A percentile compares a stretch with the other conserved stretches of the same genome.
Conservation (phyloP, 78 protist genomes). For the Anaeramoeba flamelloides region DNA sequence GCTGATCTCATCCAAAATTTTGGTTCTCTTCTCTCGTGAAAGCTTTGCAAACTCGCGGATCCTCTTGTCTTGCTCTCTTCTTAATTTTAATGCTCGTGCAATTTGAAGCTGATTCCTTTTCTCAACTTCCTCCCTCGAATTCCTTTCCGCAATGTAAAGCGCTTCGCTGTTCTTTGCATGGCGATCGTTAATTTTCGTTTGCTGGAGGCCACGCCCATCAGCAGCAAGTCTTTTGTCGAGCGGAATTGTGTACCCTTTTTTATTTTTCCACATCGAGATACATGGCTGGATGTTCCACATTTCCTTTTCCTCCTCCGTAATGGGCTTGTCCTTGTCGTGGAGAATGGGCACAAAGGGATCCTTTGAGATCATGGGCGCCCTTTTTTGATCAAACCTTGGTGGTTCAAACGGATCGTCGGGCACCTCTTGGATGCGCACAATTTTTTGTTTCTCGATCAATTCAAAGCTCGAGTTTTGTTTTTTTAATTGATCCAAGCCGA, state of each 20-base stretch:
- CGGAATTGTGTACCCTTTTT: slow-evolving; percentile 84
- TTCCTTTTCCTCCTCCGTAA: slow-evolving; percentile 44
- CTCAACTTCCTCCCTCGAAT: slow-evolving; percentile 58
- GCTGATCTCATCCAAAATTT: no score
- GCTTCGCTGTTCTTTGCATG: slow-evolving; percentile 80
- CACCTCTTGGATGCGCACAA: slow-evolving; percentile 57
- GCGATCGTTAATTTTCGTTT: slow-evolving; percentile 39
- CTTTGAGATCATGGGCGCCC: slow-evolving; percentile 35
- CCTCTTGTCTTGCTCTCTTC: slow-evolving; percentile 30
- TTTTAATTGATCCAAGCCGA: not conserved
- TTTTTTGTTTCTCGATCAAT: not conserved
- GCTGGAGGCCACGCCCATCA: slow-evolving; percentile 78
- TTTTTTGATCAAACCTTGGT: slow-evolving; percentile 55
- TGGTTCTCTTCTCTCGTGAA: slow-evolving; percentile 7
- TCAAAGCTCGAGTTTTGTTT: not conserved
- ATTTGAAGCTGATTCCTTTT: slow-evolving; percentile 32
- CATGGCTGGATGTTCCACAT: slow-evolving; percentile 91
- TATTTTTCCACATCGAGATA: slow-evolving; percentile 90
- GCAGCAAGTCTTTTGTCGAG: slow-evolving; percentile 87
- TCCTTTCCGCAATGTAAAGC: slow-evolving; percentile 66
- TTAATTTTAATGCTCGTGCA: slow-evolving; percentile 16
- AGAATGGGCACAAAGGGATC: slow-evolving; percentile 87
- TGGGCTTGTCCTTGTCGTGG: slow-evolving; percentile 80
- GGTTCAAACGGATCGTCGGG: slow-evolving; percentile 84
- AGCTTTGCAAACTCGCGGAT: slow-evolving; percentile 43